These are phyloP conservation scores for Pseudogymnoascus sp. DNA, from an alignment of 2,329 filamentous ascomycete genomes.

Conservation along the genomic window DNA sequence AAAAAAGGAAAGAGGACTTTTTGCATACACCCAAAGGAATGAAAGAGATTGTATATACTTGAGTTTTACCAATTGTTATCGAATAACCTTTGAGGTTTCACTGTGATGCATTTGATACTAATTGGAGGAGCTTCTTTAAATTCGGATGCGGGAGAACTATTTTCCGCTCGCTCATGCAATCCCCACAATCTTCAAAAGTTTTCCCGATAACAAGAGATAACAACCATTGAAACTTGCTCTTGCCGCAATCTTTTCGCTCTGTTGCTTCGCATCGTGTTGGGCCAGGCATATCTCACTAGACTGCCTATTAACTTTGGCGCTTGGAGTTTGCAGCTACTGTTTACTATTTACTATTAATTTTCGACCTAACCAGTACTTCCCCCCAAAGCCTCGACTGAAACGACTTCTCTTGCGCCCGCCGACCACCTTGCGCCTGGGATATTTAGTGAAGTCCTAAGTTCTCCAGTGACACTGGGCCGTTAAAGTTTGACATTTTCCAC, in stretches of 20 bases:
- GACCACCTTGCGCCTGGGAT: slow-evolving; percentile 13
- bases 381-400: background rate
- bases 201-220: slow-evolving; percentile 9
- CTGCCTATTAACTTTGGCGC: background rate
- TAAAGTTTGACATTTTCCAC: slow-evolving; percentile 15
- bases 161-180: background rate
- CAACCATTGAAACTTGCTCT: background rate
- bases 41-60: background rate
- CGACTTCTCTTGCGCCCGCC: background rate
- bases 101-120: background rate
- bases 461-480: slow-evolving; percentile 18
- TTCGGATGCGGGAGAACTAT: background rate
- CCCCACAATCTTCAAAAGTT: slow-evolving; percentile 7
- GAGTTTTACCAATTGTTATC: background rate
- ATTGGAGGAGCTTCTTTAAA: background rate
- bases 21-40: background rate
- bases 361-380: background rate
- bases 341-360: background rate
- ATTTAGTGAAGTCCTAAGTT: slow-evolving; percentile 11
- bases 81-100: background rate
- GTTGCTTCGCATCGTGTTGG: background rate
- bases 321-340: background rate
- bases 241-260: background rate
- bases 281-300: background rate
- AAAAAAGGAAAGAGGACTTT: background rate